Conservation (phyloP, 1,139 yeast genomes). For the Pichia sp. region DNA sequence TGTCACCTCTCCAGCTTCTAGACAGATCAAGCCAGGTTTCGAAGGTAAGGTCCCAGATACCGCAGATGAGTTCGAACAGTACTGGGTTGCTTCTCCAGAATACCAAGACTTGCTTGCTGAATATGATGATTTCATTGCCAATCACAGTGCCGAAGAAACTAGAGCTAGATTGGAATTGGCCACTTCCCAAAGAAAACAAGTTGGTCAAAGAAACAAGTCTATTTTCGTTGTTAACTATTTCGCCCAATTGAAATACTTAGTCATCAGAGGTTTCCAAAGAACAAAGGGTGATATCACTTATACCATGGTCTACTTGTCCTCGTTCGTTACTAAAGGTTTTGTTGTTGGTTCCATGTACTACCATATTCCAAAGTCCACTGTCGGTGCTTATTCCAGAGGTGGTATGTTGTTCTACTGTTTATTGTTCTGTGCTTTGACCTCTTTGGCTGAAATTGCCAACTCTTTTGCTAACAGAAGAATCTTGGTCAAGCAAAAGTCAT, state of each 20-base stretch:
- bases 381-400: constrained; percentile 57
- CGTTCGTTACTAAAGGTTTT: constrained; percentile 49
- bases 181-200: constrained; percentile 40
- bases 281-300: constrained; percentile 43
- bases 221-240: constrained; percentile 44
- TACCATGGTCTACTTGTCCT: constrained; percentile 37
- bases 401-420: constrained; percentile 53
- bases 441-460: constrained; percentile 50
- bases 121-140: constrained; percentile 33
- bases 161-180: constrained; percentile 35
- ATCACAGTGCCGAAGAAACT: constrained; percentile 35
- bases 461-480: constrained; percentile 51
- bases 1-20: constrained; percentile 65
- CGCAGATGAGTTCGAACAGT: constrained; percentile 44
- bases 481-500: constrained; percentile 52
- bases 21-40: constrained; percentile 53
- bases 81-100: constrained; percentile 44
- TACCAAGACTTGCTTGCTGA: constrained; percentile 32
- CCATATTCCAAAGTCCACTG: constrained; percentile 40
- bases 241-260: constrained; percentile 46
- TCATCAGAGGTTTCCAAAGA: constrained; percentile 47
- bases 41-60: constrained; percentile 33
- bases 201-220: constrained; percentile 36
- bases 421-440: constrained; percentile 51
- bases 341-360: constrained; percentile 51